Base-by-base conservation (phyloP, 805 yeast species). In the Kluyveromyces siamensis region DNA sequence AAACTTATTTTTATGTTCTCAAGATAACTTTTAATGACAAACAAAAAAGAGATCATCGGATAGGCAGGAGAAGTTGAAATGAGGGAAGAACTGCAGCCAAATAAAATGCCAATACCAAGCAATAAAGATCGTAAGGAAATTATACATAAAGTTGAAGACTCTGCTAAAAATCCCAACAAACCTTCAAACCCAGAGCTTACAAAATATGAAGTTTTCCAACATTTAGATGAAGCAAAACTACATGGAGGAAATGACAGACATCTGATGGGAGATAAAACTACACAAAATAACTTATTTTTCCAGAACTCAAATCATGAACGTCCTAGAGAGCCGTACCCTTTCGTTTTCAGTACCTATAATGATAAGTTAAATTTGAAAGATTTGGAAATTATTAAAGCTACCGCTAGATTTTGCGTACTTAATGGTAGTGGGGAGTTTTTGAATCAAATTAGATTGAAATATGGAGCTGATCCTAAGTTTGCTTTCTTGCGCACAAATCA, bases 341-440 rank as follows among this genome's bases (percentile, higher is more conserved):
- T 57, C 43, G 51, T 57, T 51, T 39, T 65, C 56, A 43, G 51
- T 61, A 47, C 70, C 68, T 40, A 64, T 63, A 46, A 54, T 50
- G 55, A 37, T 17, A 53, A 52, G 33, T 70, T 87, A 2, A 78
- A 91, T 0, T 60, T 75, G 0, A 68, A 73, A 30, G 96, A 89
- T 61, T 65, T 84, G 27, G 84, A 83, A 27, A 71, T 84, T 10
- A 74, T 91, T 40, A 84, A 86, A 60, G 58, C 80, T 2, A 79
- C 90, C 1, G 96, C 97, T 0, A 72, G 79, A 47, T 80, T 76
- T 56, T 78, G 78, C 1, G 86, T 88, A 1, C 61, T 71, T 16
- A 81, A 86, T 58, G 87, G 87, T 1, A 65, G 67, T 1, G 61
- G 58, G 11, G 75, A 76, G 48, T 62, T 76, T 18, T 59, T 64